Base-by-base conservation (phyloP, 192 early-diverging fungal genomes). In the Backusella morwellensis region DNA sequence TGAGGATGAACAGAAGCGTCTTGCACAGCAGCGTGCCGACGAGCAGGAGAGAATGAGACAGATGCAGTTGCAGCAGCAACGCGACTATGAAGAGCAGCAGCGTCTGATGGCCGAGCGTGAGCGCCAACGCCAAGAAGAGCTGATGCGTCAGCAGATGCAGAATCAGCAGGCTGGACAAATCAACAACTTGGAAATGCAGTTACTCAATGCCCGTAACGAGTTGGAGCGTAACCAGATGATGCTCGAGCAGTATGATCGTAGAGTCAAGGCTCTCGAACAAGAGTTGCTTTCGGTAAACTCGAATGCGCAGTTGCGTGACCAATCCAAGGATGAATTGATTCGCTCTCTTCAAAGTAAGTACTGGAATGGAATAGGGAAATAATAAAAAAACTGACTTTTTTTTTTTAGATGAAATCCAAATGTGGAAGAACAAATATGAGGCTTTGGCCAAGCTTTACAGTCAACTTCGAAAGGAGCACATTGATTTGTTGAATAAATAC, bases 361-460 rank as follows among this genome's bases (percentile, higher is more conserved):
- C 0, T 59, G 66, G 23, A 38, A 1, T 6, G n/a, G 21, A 26
- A 21, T 6, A 23, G 44, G 26, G 8, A 19, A 32, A 32, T 32
- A 32, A 32, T 2, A 2, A 32, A 32, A 3, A 29, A 21, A 41
- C 23, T 35, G 4, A 41, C 5, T 29, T 2, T 4, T 6, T 4
- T 6, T 73, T 26, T 23, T 56, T 70, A 92, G 95, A 96, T 41
- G 95, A 99, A 89, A 87, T 99, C 32, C 91, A 93, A 80, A 94
- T 97, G 83, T 97, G 96, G 95, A 96, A 93, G 86, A 93, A 97
- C 81, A 99, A 98, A 85, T 98, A 98, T 83, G 96, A 98, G 82
- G 94, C 96, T 19, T 85, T 99, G 44, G 97, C 97, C 72, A 99
- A 99, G 74, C 87, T 98, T n/a, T 99, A 99, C 80, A 95, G 97